Percentiles rank a stretch among this genome's conserved stretches.
Evolutionary conservation across 2,329 filamentous ascomycete genomes (phyloP).

Genomic region (Graphium sp.): DNA sequence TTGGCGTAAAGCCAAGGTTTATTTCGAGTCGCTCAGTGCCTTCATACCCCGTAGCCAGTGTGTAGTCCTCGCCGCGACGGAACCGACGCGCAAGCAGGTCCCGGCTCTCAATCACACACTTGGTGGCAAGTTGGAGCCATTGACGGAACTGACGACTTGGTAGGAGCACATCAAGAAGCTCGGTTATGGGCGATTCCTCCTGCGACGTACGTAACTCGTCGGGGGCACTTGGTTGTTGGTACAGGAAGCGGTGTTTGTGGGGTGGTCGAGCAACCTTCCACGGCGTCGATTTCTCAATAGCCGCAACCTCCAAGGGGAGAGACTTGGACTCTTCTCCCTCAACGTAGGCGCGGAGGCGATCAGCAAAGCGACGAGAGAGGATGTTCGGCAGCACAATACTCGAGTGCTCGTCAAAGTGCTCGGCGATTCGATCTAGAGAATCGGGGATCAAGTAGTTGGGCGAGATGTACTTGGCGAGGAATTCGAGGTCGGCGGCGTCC

Average conservation of each 20-base stretch:
- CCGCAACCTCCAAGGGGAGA: conserved; percentile 26
- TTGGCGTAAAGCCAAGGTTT: conserved; percentile 75
- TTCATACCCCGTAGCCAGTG: conserved; percentile 72
- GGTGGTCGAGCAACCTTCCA: conserved; percentile 76
- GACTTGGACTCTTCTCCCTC: conserved; percentile 40
- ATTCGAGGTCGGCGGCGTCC: conserved; percentile 68
- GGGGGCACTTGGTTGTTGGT: conserved; percentile 41
- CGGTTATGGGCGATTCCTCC: conserved; percentile 46
- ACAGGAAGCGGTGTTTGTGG: conserved; percentile 89
- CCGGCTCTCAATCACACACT: conserved; percentile 53
- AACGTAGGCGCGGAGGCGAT: conserved; percentile 54
- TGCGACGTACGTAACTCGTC: conserved; percentile 16
- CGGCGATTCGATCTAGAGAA: conserved; percentile 65
- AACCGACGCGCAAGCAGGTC: conserved; percentile 78
- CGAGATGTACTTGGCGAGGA: conserved; percentile 77
- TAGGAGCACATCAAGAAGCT: conserved; percentile 67
- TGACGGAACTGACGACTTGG: conserved; percentile 76
- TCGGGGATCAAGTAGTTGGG: conserved; percentile 87
- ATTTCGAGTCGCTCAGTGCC: conserved; percentile 69
- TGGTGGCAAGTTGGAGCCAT: conserved; percentile 76
- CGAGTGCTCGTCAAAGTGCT: conserved; percentile 67
- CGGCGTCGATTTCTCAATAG: conserved; percentile 38
- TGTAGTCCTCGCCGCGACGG: conserved; percentile 77
- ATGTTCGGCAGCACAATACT: conserved; percentile 71
- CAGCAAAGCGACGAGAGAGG: conserved; percentile 61